These are phyloP conservation scores for Colletotrichum shisoi DNA, from an alignment of 2,329 filamentous ascomycete species.

Conservation along the genomic window DNA sequence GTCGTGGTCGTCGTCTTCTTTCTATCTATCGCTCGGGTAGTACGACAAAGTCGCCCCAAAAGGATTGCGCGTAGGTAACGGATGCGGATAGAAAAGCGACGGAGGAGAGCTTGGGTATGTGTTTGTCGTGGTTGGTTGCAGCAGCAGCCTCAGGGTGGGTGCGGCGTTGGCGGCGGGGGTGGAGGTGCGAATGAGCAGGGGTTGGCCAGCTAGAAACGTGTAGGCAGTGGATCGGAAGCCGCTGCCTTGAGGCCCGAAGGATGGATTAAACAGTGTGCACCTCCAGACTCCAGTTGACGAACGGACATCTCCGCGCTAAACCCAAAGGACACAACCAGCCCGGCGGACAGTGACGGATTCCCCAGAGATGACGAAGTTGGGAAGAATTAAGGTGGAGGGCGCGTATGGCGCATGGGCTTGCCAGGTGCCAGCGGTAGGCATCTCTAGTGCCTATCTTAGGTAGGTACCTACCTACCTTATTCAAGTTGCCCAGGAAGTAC, in stretches of 20 bases:
- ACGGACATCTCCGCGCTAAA: not conserved
- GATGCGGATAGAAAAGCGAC: slow-evolving; percentile 28
- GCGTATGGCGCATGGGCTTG: slow-evolving; percentile 15
- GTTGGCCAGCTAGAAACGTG: slow-evolving; percentile 3
- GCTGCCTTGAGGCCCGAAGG: slow-evolving; percentile 8
- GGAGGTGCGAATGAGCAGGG: slow-evolving; percentile 25
- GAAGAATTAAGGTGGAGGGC: not conserved
- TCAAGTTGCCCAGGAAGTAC: not conserved
- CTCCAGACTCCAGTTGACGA: slow-evolving; percentile 22
- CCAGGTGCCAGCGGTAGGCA: slow-evolving; percentile 6
- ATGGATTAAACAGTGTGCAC: not conserved
- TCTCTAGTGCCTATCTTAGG: too few species aligned
- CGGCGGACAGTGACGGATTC: slow-evolving; percentile 8
- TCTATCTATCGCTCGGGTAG: not conserved
- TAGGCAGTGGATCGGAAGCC: slow-evolving; percentile 1
- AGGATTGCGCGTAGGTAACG: slow-evolving; percentile 28
- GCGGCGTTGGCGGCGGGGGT: slow-evolving; percentile 13
- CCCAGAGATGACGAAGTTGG: slow-evolving; percentile 35
- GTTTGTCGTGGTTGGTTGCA: slow-evolving; percentile 16
- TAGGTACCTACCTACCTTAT: not conserved
- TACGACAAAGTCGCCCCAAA: slow-evolving; percentile 13
- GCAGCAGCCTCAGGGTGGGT: slow-evolving; percentile 23
- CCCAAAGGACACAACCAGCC: too few species aligned
- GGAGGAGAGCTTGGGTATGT: slow-evolving; percentile 26
- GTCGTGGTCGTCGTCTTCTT: not conserved